Evolutionary conservation across 495 filamentous ascomycete genomes (phyloP).

Genomic region (Tuber umbilicatum): DNA sequence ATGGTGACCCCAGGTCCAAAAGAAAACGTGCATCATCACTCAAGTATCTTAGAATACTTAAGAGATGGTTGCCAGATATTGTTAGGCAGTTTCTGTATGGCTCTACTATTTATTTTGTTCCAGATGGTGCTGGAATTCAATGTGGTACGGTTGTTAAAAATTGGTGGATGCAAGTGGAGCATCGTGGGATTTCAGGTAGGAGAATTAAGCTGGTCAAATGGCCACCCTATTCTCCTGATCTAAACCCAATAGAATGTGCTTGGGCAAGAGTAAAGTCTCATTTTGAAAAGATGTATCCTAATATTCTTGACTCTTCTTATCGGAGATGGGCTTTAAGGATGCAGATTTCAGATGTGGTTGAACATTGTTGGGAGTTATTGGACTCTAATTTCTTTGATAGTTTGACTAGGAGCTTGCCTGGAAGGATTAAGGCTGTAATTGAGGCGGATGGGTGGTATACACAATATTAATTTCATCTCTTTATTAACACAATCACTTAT

Average conservation of each 20-base stretch:
- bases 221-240: conserved; percentile 9
- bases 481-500: too few species aligned
- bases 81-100: conserved; percentile 3
- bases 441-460: too few species aligned
- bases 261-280: not conserved
- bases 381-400: too few species aligned
- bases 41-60: conserved; percentile 2
- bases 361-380: too few species aligned
- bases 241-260: conserved; percentile 8
- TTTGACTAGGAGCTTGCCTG: too few species aligned
- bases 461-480: too few species aligned
- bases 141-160: not conserved
- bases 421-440: too few species aligned
- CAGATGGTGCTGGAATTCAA: conserved; percentile 7
- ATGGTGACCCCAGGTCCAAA: too few species aligned
- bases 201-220: conserved; percentile 4
- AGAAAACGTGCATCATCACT: too few species aligned
- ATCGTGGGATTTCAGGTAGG: too few species aligned
- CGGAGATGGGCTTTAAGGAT: too few species aligned
- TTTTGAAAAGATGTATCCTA: conserved; percentile 8
- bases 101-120: conserved; percentile 6
- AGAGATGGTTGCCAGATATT: not conserved
- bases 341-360: too few species aligned
- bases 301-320: not conserved
- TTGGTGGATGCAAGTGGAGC: conserved; percentile 3